These are phyloP conservation scores for Pogostemon cablin DNA, from an alignment of 257 asterid genomes.

Conservation along the genomic window DNA sequence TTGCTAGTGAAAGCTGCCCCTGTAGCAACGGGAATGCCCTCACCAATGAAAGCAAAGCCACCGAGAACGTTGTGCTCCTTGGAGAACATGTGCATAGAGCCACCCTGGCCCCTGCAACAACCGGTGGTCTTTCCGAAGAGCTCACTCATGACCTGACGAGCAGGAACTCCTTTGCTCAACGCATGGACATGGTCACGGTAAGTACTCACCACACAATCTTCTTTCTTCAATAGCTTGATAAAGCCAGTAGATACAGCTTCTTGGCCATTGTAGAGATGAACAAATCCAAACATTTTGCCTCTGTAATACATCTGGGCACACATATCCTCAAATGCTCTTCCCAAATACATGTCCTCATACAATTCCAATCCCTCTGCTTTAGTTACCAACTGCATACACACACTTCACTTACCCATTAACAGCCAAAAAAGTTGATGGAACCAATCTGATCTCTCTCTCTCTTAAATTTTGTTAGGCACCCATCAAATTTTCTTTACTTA, in stretches of 20 bases:
- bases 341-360: conserved; percentile 89
- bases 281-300: conserved; percentile 98
- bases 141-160: conserved; percentile 96
- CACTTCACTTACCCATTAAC: conserved; percentile 3
- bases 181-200: conserved; percentile 98
- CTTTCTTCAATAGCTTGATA: conserved; percentile 82
- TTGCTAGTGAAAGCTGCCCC: conserved; percentile 94
- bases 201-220: conserved; percentile 88
- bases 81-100: conserved; percentile 99
- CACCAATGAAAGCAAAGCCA: conserved; percentile 96
- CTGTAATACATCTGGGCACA: conserved; percentile 99
- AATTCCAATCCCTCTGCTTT: conserved; percentile 84
- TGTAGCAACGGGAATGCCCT: conserved; percentile 94
- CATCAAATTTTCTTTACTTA: not conserved
- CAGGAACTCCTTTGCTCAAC: conserved; percentile 94
- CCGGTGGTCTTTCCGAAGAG: conserved; percentile 98
- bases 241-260: conserved; percentile 98
- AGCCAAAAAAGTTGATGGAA: not conserved
- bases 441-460: not conserved
- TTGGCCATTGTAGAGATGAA: conserved; percentile 94
- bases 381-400: conserved; percentile 60
- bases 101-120: conserved; percentile 99
- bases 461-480: not conserved
- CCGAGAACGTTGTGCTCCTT: conserved; percentile 94
- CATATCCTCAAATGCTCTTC: conserved; percentile 95